phyloP scores from a whole-genome alignment of 2,329 filamentous ascomycete species.

The Cryphonectria japonica region DNA sequence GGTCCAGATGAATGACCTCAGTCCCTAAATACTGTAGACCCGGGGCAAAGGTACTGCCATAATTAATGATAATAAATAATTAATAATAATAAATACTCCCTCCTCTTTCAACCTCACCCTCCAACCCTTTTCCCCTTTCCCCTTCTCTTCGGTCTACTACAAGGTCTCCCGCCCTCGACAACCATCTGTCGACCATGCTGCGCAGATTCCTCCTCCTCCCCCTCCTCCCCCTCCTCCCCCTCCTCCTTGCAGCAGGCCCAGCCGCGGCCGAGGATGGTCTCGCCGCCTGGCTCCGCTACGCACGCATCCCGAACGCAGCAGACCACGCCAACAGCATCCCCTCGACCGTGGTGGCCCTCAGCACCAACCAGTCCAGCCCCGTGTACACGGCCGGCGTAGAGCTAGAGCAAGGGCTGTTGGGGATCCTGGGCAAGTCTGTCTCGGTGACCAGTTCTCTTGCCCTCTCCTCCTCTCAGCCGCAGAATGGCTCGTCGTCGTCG shows the following conservation, averaged over 20 bases:
- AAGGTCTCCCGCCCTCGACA: no score
- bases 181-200: slow-evolving; percentile 32
- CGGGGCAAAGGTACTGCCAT: no score
- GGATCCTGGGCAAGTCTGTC: slow-evolving; percentile 58
- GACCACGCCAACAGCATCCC: slow-evolving; percentile 48
- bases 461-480: neutral
- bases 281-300: slow-evolving; percentile 68
- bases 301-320: slow-evolving; percentile 45
- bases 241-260: slow-evolving; percentile 34
- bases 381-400: slow-evolving; percentile 64
- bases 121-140: neutral
- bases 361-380: slow-evolving; percentile 56
- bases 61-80: no score
- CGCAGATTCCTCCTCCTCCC: slow-evolving; percentile 36
- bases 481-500: slow-evolving; percentile 16
- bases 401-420: slow-evolving; percentile 58
- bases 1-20: neutral
- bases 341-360: slow-evolving; percentile 55
- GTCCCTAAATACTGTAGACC: neutral
- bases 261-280: slow-evolving; percentile 62
- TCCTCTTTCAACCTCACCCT: neutral
- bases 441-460: slow-evolving; percentile 34
- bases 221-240: slow-evolving; percentile 34
- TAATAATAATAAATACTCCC: neutral
- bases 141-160: no score